Evolutionary conservation across 2,329 filamentous ascomycete species (phyloP).

Genomic region (Fusarium nodosum): DNA sequence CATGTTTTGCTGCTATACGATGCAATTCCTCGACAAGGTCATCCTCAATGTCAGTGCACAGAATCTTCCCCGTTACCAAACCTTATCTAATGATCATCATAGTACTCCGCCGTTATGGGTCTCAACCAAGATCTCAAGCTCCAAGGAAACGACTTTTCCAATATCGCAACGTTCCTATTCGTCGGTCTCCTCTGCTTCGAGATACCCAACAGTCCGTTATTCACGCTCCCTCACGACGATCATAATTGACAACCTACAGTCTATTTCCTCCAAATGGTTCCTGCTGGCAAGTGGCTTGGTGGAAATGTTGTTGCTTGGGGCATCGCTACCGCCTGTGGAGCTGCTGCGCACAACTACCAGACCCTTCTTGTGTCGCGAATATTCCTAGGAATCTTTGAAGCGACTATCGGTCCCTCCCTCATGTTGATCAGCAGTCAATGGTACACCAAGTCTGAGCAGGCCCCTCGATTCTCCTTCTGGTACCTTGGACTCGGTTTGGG

Average conservation of each 20-base stretch:
- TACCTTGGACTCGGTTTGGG: constrained; percentile 71
- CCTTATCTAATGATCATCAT: constrained; percentile 4
- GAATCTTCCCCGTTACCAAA: neutral
- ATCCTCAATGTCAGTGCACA: constrained; percentile 67
- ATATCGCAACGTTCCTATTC: constrained; percentile 73
- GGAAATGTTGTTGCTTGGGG: constrained; percentile 72
- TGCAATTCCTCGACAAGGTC: constrained; percentile 75
- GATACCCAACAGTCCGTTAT: constrained; percentile 66
- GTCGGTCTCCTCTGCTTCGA: constrained; percentile 72
- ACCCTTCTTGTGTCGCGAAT: constrained; percentile 68
- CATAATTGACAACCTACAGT: constrained; percentile 51
- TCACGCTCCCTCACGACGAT: too few species aligned
- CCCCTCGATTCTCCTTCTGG: constrained; percentile 72
- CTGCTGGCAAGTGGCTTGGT: constrained; percentile 72
- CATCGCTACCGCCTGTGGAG: constrained; percentile 66
- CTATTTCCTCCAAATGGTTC: constrained; percentile 71
- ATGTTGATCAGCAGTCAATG: constrained; percentile 73
- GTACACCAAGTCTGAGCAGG: constrained; percentile 73
- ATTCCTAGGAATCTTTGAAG: constrained; percentile 72
- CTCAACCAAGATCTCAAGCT: constrained; percentile 66
- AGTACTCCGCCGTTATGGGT: constrained; percentile 78
- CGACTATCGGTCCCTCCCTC: constrained; percentile 70
- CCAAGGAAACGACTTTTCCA: constrained; percentile 71
- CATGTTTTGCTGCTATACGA: constrained; percentile 72
- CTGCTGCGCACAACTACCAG: constrained; percentile 66